Evolutionary conservation across 208 protist genomes (phyloP).

Genomic region (Leishmania tropica): DNA sequence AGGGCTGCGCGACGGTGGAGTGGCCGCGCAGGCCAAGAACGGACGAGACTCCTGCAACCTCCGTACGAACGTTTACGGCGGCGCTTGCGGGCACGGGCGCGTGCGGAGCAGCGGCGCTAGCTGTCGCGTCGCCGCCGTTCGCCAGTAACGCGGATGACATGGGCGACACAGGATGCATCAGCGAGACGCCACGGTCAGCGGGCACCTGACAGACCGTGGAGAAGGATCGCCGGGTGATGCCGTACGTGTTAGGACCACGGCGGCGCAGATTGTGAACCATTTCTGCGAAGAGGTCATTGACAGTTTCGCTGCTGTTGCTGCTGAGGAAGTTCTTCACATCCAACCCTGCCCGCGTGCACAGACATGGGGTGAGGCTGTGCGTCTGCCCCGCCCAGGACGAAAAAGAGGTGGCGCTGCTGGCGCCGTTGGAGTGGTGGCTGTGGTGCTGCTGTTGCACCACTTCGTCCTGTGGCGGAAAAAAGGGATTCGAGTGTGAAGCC

Average conservation of each 20-base stretch:
- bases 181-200: neutral
- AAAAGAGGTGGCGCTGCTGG: neutral
- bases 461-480: neutral
- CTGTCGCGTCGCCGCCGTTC: neutral
- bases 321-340: slow-evolving; percentile 23
- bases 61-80: slow-evolving; percentile 25
- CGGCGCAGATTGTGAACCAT: slow-evolving; percentile 50
- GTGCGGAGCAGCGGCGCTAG: too few relatives aligned
- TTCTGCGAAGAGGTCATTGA: slow-evolving; percentile 29
- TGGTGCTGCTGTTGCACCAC: neutral
- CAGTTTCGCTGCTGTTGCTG: slow-evolving; percentile 4
- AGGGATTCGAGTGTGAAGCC: neutral
- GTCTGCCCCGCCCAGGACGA: neutral
- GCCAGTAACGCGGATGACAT: neutral
- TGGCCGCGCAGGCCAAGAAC: slow-evolving; percentile 70
- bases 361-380: slow-evolving; percentile 19
- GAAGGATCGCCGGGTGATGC: slow-evolving; percentile 42
- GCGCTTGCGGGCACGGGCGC: neutral
- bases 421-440: neutral
- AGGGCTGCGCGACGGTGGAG: slow-evolving; percentile 65
- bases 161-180: neutral
- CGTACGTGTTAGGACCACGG: slow-evolving; percentile 54
- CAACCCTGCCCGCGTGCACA: slow-evolving; percentile 16
- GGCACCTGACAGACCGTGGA: slow-evolving; percentile 9
- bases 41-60: slow-evolving; percentile 54